Evolutionary conservation across 1,284 basidiomycete genomes (phyloP), one percentile per base, ranked within the genome.

Genomic region (Butyriboletus pseudospeciosus): DNA sequence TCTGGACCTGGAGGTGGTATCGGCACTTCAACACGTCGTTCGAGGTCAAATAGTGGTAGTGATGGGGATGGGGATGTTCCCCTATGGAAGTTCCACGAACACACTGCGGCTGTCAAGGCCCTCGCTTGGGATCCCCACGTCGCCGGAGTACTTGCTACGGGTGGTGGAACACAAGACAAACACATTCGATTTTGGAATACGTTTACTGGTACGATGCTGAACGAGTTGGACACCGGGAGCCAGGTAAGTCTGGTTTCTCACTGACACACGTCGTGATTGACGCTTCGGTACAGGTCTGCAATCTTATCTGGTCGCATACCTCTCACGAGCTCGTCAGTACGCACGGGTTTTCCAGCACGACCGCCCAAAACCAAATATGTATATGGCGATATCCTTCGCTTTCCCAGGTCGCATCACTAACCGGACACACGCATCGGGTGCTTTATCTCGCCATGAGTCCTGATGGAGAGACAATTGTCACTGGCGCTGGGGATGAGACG

Each of bases 151-250:
- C 75, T 99, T 25, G 97, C 96, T 1, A 94, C 91, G 4, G 97
- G 97, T n/a, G 96, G 97, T 28, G 97, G 96, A 14, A 99, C 97
- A 12, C 94, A 96, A 60, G 93, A 94, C 70, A 98, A 96, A 76
- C 95, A 94, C 69, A 96, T 99, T 53, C 79, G 95, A 49, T 98
- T 98, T 69, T 99, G 96, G 96, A 99, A 99, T 70, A 92, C 91
- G 17, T 76, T 83, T 49, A 94, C 86, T 46, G 97, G 97, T 37
- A 83, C 80, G 17, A 81, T 95, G 80, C 76, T 97, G 56, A 86
- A 81, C 60, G 87, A 94, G 68, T 78, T 94, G 58, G 94, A 97
- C 69, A 97, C 94, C 0, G 94, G 94, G 5, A 92, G 90, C 60
- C 94, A 98, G 79, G 92, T 93, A 60, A 55, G 87, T 71, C 13